Evolutionary conservation across 371 early-diverging fungal genomes (phyloP).

Genomic region (Circinella umbellata): DNA sequence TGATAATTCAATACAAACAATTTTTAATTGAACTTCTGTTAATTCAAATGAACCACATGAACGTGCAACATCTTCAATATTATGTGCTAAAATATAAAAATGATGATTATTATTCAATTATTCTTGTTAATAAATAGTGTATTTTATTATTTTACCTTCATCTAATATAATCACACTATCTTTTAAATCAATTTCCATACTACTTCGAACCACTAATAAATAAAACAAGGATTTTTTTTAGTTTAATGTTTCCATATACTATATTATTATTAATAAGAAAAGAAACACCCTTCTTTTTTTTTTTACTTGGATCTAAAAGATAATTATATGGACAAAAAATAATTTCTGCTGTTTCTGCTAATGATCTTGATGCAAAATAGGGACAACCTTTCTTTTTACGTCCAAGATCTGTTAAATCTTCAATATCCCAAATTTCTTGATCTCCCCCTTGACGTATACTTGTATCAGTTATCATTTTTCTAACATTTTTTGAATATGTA

Average conservation of each 20-base stretch:
- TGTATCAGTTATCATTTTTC: constrained; percentile 20
- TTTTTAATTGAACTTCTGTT: constrained; percentile 41
- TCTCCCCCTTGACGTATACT: constrained; percentile 10
- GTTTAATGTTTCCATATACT: neutral
- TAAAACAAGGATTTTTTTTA: neutral
- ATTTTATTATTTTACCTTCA: constrained; percentile 67
- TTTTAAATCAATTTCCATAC: constrained; percentile 61
- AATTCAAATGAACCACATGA: constrained; percentile 58
- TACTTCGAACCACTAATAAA: constrained; percentile 54
- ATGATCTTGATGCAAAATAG: constrained; percentile 76
- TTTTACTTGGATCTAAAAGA: constrained; percentile 75
- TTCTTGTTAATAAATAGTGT: no score
- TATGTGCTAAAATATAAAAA: constrained; percentile 42
- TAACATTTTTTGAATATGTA: constrained; percentile 17
- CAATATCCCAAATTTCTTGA: constrained; percentile 69
- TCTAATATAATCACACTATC: constrained; percentile 86
- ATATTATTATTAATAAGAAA: no score
- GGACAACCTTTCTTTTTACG: constrained; percentile 67
- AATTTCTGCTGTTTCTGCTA: constrained; percentile 71
- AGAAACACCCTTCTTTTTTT: no score
- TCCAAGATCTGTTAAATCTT: constrained; percentile 68
- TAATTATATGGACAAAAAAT: constrained; percentile 96
- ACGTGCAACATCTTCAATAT: constrained; percentile 64
- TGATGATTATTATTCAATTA: no score
- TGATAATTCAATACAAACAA: constrained; percentile 42